Percentiles rank a stretch among this genome's conserved stretches.
These are phyloP conservation scores for Tetrahymena elliotti DNA, from an alignment of 73 alveolate species.

Conservation along the genomic window DNA sequence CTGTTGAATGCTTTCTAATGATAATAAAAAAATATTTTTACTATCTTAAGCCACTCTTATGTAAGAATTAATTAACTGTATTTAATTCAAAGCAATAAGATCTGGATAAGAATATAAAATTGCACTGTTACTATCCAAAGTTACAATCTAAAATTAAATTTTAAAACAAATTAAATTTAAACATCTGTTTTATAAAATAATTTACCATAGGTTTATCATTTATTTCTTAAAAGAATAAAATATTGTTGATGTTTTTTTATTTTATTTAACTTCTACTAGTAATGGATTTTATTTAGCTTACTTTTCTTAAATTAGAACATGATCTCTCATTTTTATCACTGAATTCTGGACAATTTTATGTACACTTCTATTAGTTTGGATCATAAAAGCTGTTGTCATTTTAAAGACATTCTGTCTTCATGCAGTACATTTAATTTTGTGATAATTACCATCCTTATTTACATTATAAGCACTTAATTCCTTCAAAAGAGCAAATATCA, in stretches of 20 bases:
- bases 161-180: no score
- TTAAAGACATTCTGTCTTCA: background rate
- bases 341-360: background rate
- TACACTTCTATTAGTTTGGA: background rate
- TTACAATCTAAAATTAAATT: background rate
- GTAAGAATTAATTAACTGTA: background rate
- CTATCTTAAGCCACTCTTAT: background rate
- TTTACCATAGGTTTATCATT: background rate
- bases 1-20: background rate
- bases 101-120: background rate
- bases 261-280: background rate
- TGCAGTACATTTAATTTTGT: background rate
- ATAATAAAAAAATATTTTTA: no score
- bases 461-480: background rate
- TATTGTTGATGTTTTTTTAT: no score
- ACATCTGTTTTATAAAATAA: no score
- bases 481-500: background rate
- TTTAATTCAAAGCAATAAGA: background rate
- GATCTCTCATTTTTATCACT: background rate
- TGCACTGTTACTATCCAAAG: background rate
- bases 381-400: background rate
- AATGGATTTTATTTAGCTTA: background rate
- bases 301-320: background rate
- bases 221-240: background rate
- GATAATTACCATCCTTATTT: background rate